Evolutionary conservation across 1,284 basidiomycete genomes (phyloP).

Genomic region (Golubevia pallescens): DNA sequence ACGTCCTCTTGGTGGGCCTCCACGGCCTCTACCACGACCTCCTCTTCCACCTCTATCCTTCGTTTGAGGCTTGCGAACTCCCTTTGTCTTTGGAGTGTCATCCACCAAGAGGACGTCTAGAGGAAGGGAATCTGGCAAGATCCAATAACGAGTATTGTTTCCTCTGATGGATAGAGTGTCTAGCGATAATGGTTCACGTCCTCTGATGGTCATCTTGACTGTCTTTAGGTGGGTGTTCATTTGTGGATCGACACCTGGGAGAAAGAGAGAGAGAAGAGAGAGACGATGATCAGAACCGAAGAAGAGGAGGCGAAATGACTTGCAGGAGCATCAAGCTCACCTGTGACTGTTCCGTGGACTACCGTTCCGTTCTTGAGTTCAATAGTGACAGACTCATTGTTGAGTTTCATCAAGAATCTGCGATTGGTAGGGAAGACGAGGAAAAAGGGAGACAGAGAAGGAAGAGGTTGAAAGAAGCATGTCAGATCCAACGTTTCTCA

Average conservation of each 20-base stretch:
- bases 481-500: no score
- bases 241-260: slow-evolving; percentile 86
- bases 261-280: neutral
- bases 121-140: slow-evolving; percentile 93
- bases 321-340: slow-evolving; percentile 67
- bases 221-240: slow-evolving; percentile 98
- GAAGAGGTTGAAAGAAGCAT: no score
- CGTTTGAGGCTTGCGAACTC: slow-evolving; percentile 68
- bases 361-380: slow-evolving; percentile 97
- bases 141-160: slow-evolving; percentile 77
- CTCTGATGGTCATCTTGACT: slow-evolving; percentile 90
- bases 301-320: neutral
- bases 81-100: slow-evolving; percentile 93
- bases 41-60: neutral
- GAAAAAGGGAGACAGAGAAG: no score
- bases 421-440: no score
- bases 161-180: slow-evolving; percentile 71
- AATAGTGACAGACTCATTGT: slow-evolving; percentile 98
- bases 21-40: neutral
- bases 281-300: neutral
- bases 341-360: slow-evolving; percentile 95
- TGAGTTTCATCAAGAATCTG: slow-evolving; percentile 99
- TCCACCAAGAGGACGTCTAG: slow-evolving; percentile 95
- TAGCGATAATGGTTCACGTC: slow-evolving; percentile 80
- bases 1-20: neutral